phyloP scores from a whole-genome alignment of 768 basidiomycete species.

The Tephrocybe sp. region DNA sequence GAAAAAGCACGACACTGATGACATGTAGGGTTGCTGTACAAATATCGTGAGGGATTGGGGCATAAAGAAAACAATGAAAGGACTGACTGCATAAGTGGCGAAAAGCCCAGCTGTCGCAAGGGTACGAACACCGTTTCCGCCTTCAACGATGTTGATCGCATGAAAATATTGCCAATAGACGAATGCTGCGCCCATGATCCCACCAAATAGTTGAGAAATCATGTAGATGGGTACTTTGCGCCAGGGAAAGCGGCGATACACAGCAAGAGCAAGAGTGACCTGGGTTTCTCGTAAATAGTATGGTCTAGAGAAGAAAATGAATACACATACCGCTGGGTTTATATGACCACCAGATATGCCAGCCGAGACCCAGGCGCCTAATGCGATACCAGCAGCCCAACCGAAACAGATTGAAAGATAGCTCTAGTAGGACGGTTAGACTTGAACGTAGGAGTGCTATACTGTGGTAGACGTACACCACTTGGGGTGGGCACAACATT shows the following conservation, averaged over 20 bases:
- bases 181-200: conserved; percentile 54
- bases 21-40: conserved; percentile 35
- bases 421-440: conserved; percentile 27
- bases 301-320: neutral
- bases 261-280: conserved; percentile 70
- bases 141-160: conserved; percentile 65
- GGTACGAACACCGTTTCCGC: conserved; percentile 51
- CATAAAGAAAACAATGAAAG: neutral
- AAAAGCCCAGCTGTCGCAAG: conserved; percentile 57
- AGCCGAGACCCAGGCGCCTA: conserved; percentile 67
- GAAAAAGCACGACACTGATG: conserved; percentile 39
- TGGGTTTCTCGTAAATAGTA: conserved; percentile 20
- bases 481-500: conserved; percentile 44
- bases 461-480: conserved; percentile 45
- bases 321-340: conserved; percentile 58
- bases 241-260: conserved; percentile 75
- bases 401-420: conserved; percentile 50
- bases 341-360: conserved; percentile 75
- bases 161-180: conserved; percentile 69
- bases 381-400: conserved; percentile 57
- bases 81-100: conserved; percentile 56
- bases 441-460: neutral
- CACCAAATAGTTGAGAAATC: conserved; percentile 64
- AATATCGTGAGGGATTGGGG: neutral
- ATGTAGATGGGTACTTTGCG: conserved; percentile 74